Conservation (phyloP, 2,329 filamentous ascomycete species). For the Rhexocercosporidium sp. region DNA sequence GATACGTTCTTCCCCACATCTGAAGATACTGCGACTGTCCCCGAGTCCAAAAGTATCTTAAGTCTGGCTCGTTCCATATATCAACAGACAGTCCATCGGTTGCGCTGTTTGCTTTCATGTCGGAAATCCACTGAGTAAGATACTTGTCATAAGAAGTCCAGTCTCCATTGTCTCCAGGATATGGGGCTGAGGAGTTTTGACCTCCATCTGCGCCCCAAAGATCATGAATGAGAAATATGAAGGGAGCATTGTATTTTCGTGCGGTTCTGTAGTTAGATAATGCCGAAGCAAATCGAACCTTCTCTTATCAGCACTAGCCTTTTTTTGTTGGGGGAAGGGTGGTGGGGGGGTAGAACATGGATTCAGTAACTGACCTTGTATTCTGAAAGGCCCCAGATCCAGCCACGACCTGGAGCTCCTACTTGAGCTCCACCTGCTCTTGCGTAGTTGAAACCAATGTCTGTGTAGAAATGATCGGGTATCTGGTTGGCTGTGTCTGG, state of each 20-base stretch:
- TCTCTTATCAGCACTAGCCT: not conserved
- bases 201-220: slow-evolving; percentile 55
- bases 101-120: slow-evolving; percentile 46
- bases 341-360: too few species aligned
- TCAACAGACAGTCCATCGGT: slow-evolving; percentile 50
- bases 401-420: slow-evolving; percentile 43
- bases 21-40: slow-evolving; percentile 47
- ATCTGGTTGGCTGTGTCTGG: slow-evolving; percentile 47
- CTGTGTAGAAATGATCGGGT: slow-evolving; percentile 46
- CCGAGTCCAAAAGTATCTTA: slow-evolving; percentile 43
- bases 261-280: slow-evolving; percentile 52
- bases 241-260: slow-evolving; percentile 48
- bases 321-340: too few species aligned
- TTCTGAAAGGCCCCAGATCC: slow-evolving; percentile 46
- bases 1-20: slow-evolving; percentile 47
- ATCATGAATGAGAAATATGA: slow-evolving; percentile 53
- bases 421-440: slow-evolving; percentile 50
- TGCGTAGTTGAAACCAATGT: slow-evolving; percentile 48
- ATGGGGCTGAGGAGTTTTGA: slow-evolving; percentile 42
- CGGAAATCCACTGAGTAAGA: slow-evolving; percentile 46
- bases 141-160: slow-evolving; percentile 53
- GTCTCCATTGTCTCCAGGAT: slow-evolving; percentile 55
- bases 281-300: slow-evolving; percentile 49
- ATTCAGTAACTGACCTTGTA: slow-evolving; percentile 33
- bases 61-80: slow-evolving; percentile 60